Evolutionary conservation across 116 monocot genomes (phyloP), one percentile per base, ranked within the genome.

Genomic region (Trichopus zeylanicus): DNA sequence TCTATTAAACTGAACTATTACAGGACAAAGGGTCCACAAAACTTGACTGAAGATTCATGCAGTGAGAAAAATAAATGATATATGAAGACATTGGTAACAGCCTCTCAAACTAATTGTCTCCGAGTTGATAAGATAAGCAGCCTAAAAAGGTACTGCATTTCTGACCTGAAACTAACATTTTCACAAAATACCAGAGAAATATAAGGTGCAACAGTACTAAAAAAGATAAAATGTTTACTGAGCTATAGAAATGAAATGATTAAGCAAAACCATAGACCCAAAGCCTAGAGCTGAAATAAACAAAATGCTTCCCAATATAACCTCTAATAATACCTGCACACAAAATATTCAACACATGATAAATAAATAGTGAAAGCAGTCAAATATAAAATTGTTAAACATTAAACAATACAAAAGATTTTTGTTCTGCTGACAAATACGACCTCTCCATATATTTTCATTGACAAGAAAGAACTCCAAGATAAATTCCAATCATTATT

Each of bases 381-480:
- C 42, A 42, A 42, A 16, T 2, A 9, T 3, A 42, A 42, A n/a
- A n/a, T n/a, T n/a, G n/a, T n/a, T n/a, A n/a, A n/a, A n/a, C n/a
- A n/a, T n/a, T n/a, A n/a, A n/a, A n/a, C n/a, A n/a, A n/a, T n/a
- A n/a, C n/a, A n/a, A n/a, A n/a, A n/a, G n/a, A n/a, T n/a, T n/a
- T n/a, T n/a, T n/a, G 12, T n/a, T 42, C 42, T n/a, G 3, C 12
- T 42, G n/a, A 13, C 16, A n/a, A 47, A 53, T 19, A 53, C 31
- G 13, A 93, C 93, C 93, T 79, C 71, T 71, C 51, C 57, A 66
- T 68, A 77, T 70, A 51, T 70, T 79, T 58, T 70, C 67, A 70
- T 48, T 21, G 72, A 48, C 29, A 67, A 64, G 28, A 63, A 48
- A 57, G 62, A 59, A 29, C 60, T 66, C 20, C 34, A 51, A 0